Percentiles rank a stretch among this genome's conserved stretches.
phyloP scores from a whole-genome alignment of 2,329 filamentous ascomycete genomes.

The Cercospora nicotianae region DNA sequence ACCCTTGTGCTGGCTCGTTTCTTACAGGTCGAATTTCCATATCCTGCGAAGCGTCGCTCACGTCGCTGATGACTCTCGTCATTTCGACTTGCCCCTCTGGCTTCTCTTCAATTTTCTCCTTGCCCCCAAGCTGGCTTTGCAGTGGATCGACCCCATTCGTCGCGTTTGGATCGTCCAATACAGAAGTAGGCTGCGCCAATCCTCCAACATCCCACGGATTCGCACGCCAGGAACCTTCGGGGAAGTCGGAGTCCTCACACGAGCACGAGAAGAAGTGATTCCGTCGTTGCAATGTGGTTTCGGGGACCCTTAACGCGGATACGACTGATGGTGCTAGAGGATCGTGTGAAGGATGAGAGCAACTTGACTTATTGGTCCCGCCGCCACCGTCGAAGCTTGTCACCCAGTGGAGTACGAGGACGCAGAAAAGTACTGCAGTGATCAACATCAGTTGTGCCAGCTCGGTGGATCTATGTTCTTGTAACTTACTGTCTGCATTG shows the following conservation, averaged over 20 bases:
- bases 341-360: slow-evolving; percentile 13
- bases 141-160: neutral
- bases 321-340: neutral
- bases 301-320: neutral
- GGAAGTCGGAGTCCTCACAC: slow-evolving; percentile 21
- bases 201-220: slow-evolving; percentile 19
- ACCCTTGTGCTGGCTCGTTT: neutral
- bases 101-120: neutral
- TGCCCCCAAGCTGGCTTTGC: neutral
- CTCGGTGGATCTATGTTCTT: neutral
- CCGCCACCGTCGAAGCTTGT: slow-evolving; percentile 19
- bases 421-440: slow-evolving; percentile 19
- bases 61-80: neutral
- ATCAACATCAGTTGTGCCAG: neutral
- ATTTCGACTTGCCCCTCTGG: neutral
- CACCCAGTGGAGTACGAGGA: slow-evolving; percentile 22
- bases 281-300: slow-evolving; percentile 4
- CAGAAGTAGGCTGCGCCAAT: neutral
- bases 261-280: slow-evolving; percentile 8
- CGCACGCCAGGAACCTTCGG: slow-evolving; percentile 18
- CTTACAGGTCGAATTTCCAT: slow-evolving; percentile 1
- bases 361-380: slow-evolving; percentile 6
- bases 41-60: slow-evolving; percentile 1
- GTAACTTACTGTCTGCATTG: slow-evolving; percentile 20
- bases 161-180: neutral